Evolutionary conservation across 2,329 filamentous ascomycete species (phyloP), one percentile per base, ranked within the genome.

Genomic region (Penicillium sp.): DNA sequence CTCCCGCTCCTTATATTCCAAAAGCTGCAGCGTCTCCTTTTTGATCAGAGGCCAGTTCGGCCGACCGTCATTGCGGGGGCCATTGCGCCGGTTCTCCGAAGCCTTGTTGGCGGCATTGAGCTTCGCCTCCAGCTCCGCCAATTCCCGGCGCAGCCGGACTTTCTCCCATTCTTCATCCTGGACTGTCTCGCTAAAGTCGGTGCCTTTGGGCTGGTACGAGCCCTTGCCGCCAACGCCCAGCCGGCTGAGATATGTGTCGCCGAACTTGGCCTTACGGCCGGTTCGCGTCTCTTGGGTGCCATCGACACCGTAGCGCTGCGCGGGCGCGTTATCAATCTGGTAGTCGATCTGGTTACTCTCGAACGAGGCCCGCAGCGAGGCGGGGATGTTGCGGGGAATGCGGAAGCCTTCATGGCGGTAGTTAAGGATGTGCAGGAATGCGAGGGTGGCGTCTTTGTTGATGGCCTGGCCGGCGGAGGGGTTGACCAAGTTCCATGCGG

Each of bases 321-420:
- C 76, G 2, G 82, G 81, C 52, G 86, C 80, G 61, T 86, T 85
- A 68, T 94, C 89, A 50, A 97, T 68, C 64, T 95, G 88, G 73
- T 97, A 98, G 71, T 96, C 89, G 66, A 98, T 97, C 68, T 95
- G 83, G 65, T 94, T 95, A 65, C 89, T 86, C 73, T 98, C 91
- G 63, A 98, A 98, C 49, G 85, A 91, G 24, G 89, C 78, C 31
- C 93, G 84, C 32, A 98, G 79, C n/a, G 87, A 93, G 1, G 91
- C 87, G 0, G 93, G 93, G 9, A 98, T 88, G 24, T 83, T 86
- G 60, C 93, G 85, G 32, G 93, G 93, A 64, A 98, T 94, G 51
- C 93, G 85, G 77, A 82, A 96, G 31, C 93, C 93, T 65, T 97
- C 91, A 69, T 96, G 91, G 38, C 93, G 82, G 74, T 93, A 87